These are phyloP conservation scores for Syncephalastrum sp. DNA, from an alignment of 371 early-diverging fungal species.

Conservation along the genomic window DNA sequence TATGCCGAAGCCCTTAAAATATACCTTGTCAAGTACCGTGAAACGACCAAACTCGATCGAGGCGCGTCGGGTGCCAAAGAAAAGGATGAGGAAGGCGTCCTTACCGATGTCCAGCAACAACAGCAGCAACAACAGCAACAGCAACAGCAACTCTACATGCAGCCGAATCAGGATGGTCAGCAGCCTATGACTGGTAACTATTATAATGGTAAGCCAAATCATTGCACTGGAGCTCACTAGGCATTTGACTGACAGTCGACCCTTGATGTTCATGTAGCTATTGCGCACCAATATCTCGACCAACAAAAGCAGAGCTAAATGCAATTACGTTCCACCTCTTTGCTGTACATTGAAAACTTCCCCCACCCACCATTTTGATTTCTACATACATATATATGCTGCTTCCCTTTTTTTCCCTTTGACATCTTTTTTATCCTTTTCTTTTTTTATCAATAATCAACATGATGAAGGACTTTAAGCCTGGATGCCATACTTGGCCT, in stretches of 20 bases:
- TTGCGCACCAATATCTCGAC: background rate
- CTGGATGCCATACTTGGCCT: constrained; percentile 68
- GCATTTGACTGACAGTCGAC: no score
- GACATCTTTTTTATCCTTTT: background rate
- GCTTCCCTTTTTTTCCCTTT: background rate
- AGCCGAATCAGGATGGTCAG: constrained; percentile 10
- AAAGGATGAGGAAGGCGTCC: constrained; percentile 42
- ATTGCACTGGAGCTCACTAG: constrained; percentile 19
- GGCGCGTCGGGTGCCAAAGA: constrained; percentile 49
- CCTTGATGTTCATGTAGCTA: no score
- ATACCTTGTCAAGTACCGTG: constrained; percentile 91
- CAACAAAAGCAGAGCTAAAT: constrained; percentile 13
- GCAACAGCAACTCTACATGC: constrained; percentile 13
- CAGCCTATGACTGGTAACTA: constrained; percentile 13
- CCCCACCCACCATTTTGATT: background rate
- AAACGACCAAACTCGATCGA: constrained; percentile 66
- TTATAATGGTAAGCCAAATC: constrained; percentile 28
- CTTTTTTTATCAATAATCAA: background rate
- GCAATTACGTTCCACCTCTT: constrained; percentile 9
- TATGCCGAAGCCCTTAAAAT: constrained; percentile 95
- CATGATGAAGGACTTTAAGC: constrained; percentile 18
- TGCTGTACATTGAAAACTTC: background rate
- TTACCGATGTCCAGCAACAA: constrained; percentile 13
- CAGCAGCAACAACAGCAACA: constrained; percentile 26
- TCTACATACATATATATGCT: background rate